Conservation (phyloP, 208 protist genomes). For the Leishmania lainsoni region DNA sequence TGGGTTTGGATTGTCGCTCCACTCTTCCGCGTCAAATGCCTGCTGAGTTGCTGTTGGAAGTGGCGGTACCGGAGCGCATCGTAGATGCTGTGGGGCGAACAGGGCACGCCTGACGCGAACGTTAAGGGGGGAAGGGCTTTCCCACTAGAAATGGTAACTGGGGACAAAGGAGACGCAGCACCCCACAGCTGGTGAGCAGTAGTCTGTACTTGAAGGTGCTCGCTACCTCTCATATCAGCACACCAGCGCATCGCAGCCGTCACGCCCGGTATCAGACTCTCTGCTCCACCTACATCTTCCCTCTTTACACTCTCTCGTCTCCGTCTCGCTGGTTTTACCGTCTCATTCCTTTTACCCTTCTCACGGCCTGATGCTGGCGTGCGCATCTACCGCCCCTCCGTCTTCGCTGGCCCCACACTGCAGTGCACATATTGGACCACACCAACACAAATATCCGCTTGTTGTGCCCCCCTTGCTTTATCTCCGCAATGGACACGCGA, state of each 20-base stretch:
- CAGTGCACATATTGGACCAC: background rate
- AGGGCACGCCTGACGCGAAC: background rate
- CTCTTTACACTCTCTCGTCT: background rate
- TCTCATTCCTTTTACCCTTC: background rate
- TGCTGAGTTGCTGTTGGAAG: background rate
- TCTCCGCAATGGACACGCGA: constrained; percentile 34
- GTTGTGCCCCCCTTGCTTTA: background rate
- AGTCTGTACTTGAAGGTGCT: background rate
- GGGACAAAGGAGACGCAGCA: background rate
- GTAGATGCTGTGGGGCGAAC: background rate
- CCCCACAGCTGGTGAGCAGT: background rate
- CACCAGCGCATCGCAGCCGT: background rate
- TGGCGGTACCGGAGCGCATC: background rate
- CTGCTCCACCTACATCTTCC: background rate
- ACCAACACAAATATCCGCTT: background rate
- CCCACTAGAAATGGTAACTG: background rate
- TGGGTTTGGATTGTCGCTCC: background rate
- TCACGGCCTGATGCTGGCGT: background rate
- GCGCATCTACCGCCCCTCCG: background rate
- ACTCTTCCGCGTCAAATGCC: background rate
- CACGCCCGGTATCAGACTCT: background rate
- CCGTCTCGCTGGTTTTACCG: background rate
- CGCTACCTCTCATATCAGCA: background rate
- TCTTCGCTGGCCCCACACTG: background rate
- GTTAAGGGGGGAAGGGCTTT: background rate